Evolutionary conservation across 2,329 filamentous ascomycete species (phyloP), one percentile per base, ranked within the genome.

Genomic region (Endothia cerciana): DNA sequence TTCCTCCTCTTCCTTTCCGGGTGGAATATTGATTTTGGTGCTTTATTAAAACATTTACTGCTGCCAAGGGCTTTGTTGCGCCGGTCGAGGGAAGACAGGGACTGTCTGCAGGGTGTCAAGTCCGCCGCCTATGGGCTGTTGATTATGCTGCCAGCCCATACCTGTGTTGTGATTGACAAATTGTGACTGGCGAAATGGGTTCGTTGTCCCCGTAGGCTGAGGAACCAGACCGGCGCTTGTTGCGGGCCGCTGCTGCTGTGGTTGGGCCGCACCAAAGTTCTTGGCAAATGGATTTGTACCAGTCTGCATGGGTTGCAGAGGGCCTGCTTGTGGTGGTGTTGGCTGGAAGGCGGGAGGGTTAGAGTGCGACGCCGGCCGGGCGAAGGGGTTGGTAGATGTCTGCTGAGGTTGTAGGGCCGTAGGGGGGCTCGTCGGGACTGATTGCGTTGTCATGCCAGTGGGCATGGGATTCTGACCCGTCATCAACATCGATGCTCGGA

Each of bases 161-260:
- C 94, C 94, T 0, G 93, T 97, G 69, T 89, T 84, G 73, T 97
- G 93, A 74, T 97, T 95, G 62, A 97, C 89, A 76, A 97, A 97
- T 4, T 90, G 88, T 56, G 91, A 92, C 74, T 98, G 93, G 19
- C 95, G 87, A 84, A 98, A 98, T 0, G 95, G 95, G 73, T 99
- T 99, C 2, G 94, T 97, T 73, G 87, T 93, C 10, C 93, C 94
- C 0, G 94, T 97, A 1, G 90, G 86, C 73, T 94, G 93, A 2
- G 93, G 87, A 62, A 85, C 85, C 5, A 95, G 79, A 11, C 84
- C 76, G 13, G 77, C 77, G 41, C 77, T 80, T 1, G 82, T 81
- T 51, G 82, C 80, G 0, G 80, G 82, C n/a, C 79, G 75, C 33
- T 56, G 60, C 36, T 81, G 80, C 43, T 77, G 75, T 53, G 79